A percentile compares a stretch with the other conserved stretches of the same genome.
Evolutionary conservation across 306 rosid genomes (phyloP).

Genomic region (Cicer judaicum): DNA sequence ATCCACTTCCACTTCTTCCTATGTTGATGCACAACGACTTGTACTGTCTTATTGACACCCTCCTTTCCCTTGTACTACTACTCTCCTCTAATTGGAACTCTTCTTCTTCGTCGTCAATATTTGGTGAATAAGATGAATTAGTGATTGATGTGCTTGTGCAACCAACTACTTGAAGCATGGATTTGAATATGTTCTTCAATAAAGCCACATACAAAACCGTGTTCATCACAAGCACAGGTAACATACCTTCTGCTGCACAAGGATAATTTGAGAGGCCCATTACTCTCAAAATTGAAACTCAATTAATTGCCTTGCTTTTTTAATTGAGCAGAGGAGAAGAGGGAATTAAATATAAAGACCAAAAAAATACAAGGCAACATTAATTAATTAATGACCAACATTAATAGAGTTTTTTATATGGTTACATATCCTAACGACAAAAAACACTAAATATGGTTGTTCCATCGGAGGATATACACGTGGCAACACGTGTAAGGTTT

Average conservation of each 20-base stretch:
- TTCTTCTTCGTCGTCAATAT: background rate
- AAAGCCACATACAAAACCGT: constrained; percentile 59
- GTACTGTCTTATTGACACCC: constrained; percentile 61
- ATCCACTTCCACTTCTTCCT: background rate
- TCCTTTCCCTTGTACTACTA: constrained; percentile 60
- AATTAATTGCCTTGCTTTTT: background rate
- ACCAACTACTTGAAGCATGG: constrained; percentile 56
- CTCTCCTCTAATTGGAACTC: background rate
- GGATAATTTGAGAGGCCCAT: constrained; percentile 86
- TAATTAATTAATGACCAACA: background rate
- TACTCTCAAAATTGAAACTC: background rate
- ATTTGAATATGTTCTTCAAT: constrained; percentile 71
- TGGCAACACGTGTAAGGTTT: constrained; percentile 60
- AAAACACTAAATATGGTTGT: constrained; percentile 42
- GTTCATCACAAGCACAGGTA: constrained; percentile 71
- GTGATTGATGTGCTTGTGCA: constrained; percentile 19
- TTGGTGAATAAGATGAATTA: background rate
- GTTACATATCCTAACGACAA: constrained; percentile 40
- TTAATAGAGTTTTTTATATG: background rate
- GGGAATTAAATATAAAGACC: background rate
- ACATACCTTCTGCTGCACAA: constrained; percentile 60
- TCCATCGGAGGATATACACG: constrained; percentile 38
- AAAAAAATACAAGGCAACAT: background rate
- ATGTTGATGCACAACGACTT: constrained; percentile 51
- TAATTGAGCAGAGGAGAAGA: background rate